Base-by-base conservation (phyloP, 441 rosid species). In the Pelargonium cotyledonis region DNA sequence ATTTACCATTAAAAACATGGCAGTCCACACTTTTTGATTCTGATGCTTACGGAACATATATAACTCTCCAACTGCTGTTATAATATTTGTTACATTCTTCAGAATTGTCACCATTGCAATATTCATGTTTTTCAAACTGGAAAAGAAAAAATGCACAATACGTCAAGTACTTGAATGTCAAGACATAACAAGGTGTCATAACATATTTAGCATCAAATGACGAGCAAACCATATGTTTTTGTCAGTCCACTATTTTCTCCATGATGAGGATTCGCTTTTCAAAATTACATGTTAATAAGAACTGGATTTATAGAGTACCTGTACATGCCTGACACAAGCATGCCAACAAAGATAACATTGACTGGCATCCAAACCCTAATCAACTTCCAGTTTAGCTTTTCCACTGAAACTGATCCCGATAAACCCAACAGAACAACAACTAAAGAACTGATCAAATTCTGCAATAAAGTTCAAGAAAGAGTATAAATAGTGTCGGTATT, bases 101-200 rank as follows among this genome's bases (percentile, higher is more conserved):
- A 93, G 80, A 68, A 91, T 80, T 72, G 97, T 93, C 78, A 93
- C 96, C 98, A 93, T 93, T 72, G 98, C 97, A 14, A 93, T 84
- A 68, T 91, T 93, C 66, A 89, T 91, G 86, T 86, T 81, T 76
- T 86, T 93, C 88, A 93, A 83, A 76, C 97, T 94, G 93, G 76
- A 86, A 79, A 29, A 71, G 65, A 46, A 67, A 71, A 67, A 40
- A n/a, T 29, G 40, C 69, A 75, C 43, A 47, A 67, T 65, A 69
- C 31, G 46, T 40, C 8, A 70, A 64, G 40, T 53, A 16, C 21
- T 53, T 53, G 23, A 53, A 53, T 53, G 16, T 53, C 60, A n/a
- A 15, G 23, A 53, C 19, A n/a, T 53, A 47, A 53, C 5, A 0
- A 15, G 60, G n/a, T n/a, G n/a, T n/a, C n/a, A n/a, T n/a, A n/a